A percentile compares a stretch with the other conserved stretches of the same genome.
Evolutionary conservation across 805 yeast genomes (phyloP).

Genomic region (Wickerhamiella azymoides): DNA sequence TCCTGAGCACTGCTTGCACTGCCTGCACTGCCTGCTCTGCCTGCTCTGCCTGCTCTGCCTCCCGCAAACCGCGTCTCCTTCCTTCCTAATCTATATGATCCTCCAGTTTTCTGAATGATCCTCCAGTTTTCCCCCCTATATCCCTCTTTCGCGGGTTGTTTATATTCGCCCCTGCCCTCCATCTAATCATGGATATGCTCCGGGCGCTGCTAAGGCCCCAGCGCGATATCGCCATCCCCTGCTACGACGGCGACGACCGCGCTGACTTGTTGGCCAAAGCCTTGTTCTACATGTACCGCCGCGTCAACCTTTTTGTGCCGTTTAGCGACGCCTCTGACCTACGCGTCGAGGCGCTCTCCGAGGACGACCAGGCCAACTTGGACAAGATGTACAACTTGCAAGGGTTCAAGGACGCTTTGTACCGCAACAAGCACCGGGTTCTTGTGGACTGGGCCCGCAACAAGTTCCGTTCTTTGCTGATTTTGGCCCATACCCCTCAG

Average conservation of each 20-base stretch:
- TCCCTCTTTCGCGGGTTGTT: not conserved
- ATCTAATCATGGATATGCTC: slow-evolving; percentile 20
- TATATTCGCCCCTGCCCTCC: not conserved
- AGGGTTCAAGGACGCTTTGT: slow-evolving; percentile 31
- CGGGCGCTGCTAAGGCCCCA: slow-evolving; percentile 28
- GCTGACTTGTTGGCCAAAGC: slow-evolving; percentile 50
- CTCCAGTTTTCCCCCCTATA: too few relatives aligned
- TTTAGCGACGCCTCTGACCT: slow-evolving; percentile 9
- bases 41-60: too few relatives aligned
- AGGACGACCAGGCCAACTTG: slow-evolving; percentile 28
- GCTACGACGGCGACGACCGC: slow-evolving; percentile 40
- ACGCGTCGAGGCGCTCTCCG: slow-evolving; percentile 16
- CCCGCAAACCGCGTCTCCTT: too few relatives aligned
- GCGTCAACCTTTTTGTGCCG: slow-evolving; percentile 21
- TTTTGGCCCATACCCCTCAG: slow-evolving; percentile 38
- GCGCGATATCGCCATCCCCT: slow-evolving; percentile 33
- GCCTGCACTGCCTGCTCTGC: too few relatives aligned
- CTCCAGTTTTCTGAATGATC: too few relatives aligned
- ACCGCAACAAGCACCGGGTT: slow-evolving; percentile 48
- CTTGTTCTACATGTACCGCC: slow-evolving; percentile 41
- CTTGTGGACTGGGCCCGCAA: slow-evolving; percentile 54
- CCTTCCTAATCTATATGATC: too few relatives aligned
- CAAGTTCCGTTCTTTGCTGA: slow-evolving; percentile 47
- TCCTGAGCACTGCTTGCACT: too few relatives aligned
- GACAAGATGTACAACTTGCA: slow-evolving; percentile 41